phyloP scores from a whole-genome alignment of 2,329 filamentous ascomycete species.

The Fusarium compactum region DNA sequence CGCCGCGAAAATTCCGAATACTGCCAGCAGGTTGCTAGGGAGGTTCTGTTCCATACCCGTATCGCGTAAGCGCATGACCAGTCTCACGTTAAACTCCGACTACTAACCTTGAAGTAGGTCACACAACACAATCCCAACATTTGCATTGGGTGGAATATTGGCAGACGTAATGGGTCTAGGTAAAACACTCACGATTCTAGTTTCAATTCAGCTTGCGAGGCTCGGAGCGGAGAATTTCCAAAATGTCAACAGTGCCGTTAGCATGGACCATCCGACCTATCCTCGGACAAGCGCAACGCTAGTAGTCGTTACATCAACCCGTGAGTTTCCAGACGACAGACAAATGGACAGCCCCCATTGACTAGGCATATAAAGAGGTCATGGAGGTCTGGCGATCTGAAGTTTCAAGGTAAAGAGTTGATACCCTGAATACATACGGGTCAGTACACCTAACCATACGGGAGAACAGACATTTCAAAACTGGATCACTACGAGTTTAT shows the following conservation, averaged over 20 bases:
- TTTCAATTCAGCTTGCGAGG: background rate
- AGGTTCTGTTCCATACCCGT: background rate
- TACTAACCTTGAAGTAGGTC: background rate
- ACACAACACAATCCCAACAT: background rate
- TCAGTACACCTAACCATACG: background rate
- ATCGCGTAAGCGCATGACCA: background rate
- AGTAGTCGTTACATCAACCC: background rate
- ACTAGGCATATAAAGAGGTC: background rate
- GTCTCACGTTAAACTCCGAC: too few relatives aligned
- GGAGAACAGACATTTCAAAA: background rate
- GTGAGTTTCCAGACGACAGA: background rate
- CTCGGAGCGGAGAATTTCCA: background rate
- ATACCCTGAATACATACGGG: rapidly evolving
- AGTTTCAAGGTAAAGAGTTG: background rate
- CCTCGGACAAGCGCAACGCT: background rate
- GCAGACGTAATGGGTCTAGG: background rate
- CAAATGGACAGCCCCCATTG: background rate
- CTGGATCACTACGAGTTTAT: background rate
- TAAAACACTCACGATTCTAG: background rate
- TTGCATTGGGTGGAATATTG: background rate
- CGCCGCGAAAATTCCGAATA: background rate
- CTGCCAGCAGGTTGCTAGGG: background rate
- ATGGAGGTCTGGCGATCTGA: background rate
- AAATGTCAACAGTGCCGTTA: background rate
- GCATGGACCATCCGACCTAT: background rate